These are phyloP conservation scores for Pelargonium fulgidum DNA, from an alignment of 441 rosid genomes.

Conservation along the genomic window DNA sequence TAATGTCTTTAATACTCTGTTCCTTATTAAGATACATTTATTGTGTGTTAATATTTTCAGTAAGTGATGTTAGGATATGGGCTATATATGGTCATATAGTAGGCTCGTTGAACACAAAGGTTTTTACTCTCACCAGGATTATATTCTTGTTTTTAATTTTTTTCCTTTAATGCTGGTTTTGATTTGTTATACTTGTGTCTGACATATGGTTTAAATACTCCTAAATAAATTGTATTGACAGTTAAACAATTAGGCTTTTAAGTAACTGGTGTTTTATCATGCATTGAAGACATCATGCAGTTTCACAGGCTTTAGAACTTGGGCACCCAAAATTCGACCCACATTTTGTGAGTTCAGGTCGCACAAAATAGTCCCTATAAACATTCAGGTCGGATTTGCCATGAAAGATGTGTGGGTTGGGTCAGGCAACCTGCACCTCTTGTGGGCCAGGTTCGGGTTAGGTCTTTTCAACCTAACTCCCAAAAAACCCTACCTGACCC, in stretches of 20 bases:
- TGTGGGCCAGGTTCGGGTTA: too few species aligned
- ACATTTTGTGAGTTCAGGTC: too few species aligned
- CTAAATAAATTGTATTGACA: neutral
- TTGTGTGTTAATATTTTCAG: neutral
- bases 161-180: neutral
- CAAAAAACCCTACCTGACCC: too few species aligned
- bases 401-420: too few species aligned
- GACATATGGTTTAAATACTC: neutral
- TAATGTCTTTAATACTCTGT: constrained; percentile 18
- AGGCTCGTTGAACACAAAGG: neutral
- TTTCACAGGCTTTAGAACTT: too few species aligned
- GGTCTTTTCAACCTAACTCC: too few species aligned
- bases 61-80: neutral
- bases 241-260: neutral
- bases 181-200: neutral
- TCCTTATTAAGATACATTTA: neutral
- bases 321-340: too few species aligned
- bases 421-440: too few species aligned
- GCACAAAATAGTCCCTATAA: too few species aligned
- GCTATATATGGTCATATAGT: neutral
- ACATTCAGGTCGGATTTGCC: too few species aligned
- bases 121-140: neutral
- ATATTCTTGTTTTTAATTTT: too few species aligned
- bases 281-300: too few species aligned
- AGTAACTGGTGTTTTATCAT: neutral